Conservation (phyloP, 306 rosid genomes). For the Sicyos baderoa region DNA sequence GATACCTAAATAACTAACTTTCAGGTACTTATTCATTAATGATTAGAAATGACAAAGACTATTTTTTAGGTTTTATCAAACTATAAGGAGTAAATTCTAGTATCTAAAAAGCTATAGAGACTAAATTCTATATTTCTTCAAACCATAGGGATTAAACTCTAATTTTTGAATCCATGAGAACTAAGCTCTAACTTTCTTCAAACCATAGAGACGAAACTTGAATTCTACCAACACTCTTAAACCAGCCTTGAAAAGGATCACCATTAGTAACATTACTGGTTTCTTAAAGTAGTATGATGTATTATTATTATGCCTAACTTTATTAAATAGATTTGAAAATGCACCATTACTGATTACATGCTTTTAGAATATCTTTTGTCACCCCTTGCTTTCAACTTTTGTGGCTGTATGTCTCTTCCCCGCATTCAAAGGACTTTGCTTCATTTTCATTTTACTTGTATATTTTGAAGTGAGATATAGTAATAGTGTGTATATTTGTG, state of each 20-base stretch:
- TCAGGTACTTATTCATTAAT: too few species aligned
- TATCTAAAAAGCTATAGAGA: too few species aligned
- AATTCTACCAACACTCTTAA: too few species aligned
- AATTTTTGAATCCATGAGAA: too few species aligned
- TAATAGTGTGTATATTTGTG: neutral
- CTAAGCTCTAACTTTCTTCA: too few species aligned
- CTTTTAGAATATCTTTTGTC: neutral
- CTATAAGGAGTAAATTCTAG: too few species aligned
- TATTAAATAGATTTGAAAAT: neutral
- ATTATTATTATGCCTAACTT: slow-evolving; percentile 2
- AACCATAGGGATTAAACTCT: too few species aligned
- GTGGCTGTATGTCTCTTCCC: slow-evolving; percentile 12
- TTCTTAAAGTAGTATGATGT: neutral
- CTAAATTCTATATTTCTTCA: too few species aligned
- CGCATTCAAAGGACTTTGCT: neutral
- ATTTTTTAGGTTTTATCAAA: too few species aligned
- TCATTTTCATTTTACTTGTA: slow-evolving; percentile 7
- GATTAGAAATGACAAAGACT: too few species aligned
- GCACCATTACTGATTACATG: neutral
- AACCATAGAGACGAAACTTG: too few species aligned
- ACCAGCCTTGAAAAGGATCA: neutral
- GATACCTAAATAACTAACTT: too few species aligned
- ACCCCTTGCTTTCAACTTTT: slow-evolving; percentile 6
- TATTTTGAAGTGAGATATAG: neutral
- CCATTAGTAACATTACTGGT: neutral